These are phyloP conservation scores for Alternaria sp. DNA, from an alignment of 2,329 filamentous ascomycete species.

Conservation along the genomic window DNA sequence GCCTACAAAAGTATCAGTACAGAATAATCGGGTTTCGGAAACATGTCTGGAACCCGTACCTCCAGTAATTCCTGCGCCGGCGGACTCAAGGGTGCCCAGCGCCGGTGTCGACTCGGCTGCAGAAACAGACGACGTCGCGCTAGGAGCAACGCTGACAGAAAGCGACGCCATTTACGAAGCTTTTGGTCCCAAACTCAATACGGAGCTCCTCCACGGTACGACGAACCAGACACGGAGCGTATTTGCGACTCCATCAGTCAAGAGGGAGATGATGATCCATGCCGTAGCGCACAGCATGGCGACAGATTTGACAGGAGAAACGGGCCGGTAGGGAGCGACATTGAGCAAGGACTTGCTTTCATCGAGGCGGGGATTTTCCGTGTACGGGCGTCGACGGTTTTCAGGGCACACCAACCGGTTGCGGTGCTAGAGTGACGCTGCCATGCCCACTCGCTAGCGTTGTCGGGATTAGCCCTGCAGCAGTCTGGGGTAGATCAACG, in stretches of 20 bases:
- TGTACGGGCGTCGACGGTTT: constrained; percentile 6
- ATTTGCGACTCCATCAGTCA: constrained; percentile 1
- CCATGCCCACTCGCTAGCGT: constrained; percentile 22
- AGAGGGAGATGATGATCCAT: neutral
- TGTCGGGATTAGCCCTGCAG: constrained; percentile 1
- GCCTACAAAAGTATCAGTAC: constrained; percentile 25
- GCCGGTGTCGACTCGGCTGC: constrained; percentile 33
- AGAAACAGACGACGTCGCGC: constrained; percentile 21
- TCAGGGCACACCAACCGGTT: constrained; percentile 6
- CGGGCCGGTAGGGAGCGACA: constrained; percentile 8
- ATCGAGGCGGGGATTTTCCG: constrained; percentile 11
- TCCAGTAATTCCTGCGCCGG: constrained; percentile 47
- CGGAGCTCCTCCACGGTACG: constrained; percentile 1
- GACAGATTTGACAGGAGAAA: constrained; percentile 7
- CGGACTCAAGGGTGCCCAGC: constrained; percentile 39
- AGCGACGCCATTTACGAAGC: constrained; percentile 28
- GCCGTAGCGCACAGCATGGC: constrained; percentile 1
- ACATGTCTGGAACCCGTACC: constrained; percentile 24
- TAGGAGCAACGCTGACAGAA: constrained; percentile 22
- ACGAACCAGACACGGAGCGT: constrained; percentile 3
- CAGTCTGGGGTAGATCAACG: constrained; percentile 30
- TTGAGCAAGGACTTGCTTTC: neutral
- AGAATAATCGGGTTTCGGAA: neutral
- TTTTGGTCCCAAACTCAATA: constrained; percentile 5
- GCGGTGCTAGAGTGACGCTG: constrained; percentile 21